These are phyloP conservation scores for Psilocybe cubensis DNA, from an alignment of 768 basidiomycete species.

Conservation along the genomic window DNA sequence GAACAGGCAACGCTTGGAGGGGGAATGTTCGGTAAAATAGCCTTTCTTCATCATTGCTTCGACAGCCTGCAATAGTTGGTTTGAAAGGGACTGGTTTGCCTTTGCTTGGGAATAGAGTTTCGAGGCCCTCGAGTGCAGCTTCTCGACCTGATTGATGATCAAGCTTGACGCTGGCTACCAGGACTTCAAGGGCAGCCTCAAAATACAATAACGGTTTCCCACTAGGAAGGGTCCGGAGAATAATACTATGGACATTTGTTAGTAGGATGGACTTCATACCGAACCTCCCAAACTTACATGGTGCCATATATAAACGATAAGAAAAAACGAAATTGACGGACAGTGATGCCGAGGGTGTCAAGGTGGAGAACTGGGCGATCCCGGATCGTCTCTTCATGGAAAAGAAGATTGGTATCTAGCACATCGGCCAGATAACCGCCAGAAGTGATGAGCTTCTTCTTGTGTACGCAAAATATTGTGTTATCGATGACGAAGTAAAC, in stretches of 20 bases:
- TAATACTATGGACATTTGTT: background rate
- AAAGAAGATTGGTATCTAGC: background rate
- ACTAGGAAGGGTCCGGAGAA: background rate
- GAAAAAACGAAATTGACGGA: conserved; percentile 10
- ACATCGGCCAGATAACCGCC: conserved; percentile 22
- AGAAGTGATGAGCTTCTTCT: conserved; percentile 10
- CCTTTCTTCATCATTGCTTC: background rate
- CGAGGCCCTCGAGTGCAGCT: background rate
- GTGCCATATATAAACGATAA: conserved; percentile 5
- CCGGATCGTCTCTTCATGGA: background rate
- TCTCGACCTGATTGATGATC: background rate
- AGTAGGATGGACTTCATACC: background rate
- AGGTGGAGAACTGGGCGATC: background rate
- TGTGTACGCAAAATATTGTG: conserved; percentile 24
- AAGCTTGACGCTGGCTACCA: background rate
- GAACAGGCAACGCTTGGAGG: conserved; percentile 22
- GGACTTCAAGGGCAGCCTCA: conserved; percentile 1
- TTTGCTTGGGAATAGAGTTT: conserved; percentile 3
- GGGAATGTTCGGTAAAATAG: conserved; percentile 18
- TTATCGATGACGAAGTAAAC: conserved; percentile 20
- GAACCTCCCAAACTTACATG: background rate
- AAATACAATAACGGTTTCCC: conserved; percentile 10
- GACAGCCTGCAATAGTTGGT: background rate
- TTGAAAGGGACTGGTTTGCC: background rate
- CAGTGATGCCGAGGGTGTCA: background rate